phyloP scores from a whole-genome alignment of 2,329 filamentous ascomycete genomes.

The Neodidymelliopsis sp. region DNA sequence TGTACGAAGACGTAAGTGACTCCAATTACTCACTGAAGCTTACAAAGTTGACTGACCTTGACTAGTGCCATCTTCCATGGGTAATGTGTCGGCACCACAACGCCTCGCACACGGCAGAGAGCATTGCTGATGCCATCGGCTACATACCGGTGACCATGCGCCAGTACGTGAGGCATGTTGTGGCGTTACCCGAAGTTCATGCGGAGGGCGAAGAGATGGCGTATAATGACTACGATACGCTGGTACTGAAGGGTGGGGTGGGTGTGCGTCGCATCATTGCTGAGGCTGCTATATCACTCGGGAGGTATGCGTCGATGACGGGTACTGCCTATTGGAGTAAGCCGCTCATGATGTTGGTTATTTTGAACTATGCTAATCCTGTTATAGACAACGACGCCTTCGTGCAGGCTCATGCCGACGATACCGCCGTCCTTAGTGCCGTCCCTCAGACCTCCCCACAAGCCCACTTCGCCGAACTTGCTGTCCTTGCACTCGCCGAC shows the following conservation, averaged over 20 bases:
- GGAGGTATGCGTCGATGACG: neutral
- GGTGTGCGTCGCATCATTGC: neutral
- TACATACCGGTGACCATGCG: neutral
- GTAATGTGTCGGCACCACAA: constrained; percentile 2
- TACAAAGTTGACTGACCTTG: too few species aligned
- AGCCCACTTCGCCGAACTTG: neutral
- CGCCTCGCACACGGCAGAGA: neutral
- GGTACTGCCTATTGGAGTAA: neutral
- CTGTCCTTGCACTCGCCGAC: neutral
- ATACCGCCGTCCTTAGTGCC: neutral
- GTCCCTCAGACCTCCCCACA: neutral
- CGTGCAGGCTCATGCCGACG: neutral
- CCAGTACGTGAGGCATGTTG: constrained; percentile 1
- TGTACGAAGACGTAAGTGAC: neutral
- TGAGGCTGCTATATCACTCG: neutral
- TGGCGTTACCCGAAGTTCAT: neutral
- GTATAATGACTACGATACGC: neutral
- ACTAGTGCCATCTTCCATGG: constrained; percentile 7
- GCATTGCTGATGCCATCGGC: neutral
- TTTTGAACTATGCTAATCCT: neutral
- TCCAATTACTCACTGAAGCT: too few species aligned
- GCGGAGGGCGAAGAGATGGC: neutral
- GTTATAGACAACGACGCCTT: neutral
- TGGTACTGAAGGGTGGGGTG: neutral
- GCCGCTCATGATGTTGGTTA: neutral